Evolutionary conservation across 2,329 filamentous ascomycete genomes (phyloP), one percentile per base, ranked within the genome.

Genomic region (Endoconidiophora polonica): DNA sequence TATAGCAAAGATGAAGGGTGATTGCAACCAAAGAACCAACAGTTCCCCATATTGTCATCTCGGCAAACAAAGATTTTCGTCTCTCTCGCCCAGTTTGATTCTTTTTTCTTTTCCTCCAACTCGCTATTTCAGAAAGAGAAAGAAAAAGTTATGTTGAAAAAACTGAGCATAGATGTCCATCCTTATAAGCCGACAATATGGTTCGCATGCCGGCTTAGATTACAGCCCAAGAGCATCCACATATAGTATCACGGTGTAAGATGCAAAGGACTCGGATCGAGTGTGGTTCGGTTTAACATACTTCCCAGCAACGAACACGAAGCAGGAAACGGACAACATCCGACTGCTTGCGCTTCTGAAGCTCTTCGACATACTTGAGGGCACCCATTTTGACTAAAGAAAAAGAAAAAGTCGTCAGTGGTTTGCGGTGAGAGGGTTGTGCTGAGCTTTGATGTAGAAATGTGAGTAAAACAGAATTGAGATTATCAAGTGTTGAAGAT

Each of bases 291-390:
- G 41, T 52, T 75, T 63, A 77, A 78, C 79, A 75, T 78, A 90
- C 90, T 86, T 98, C 91, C 91, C 91, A 98, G 88, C 91, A 98
- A 76, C 91, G 88, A 69, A 94, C 87, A 72, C 87, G 90, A 73
- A 95, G 86, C 76, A 98, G 83, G 81, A 98, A 98, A 77, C 88
- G 88, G 77, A 96, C 86, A 68, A 98, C 84, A 81, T 98, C 91
- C 72, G 86, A 94, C 83, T 98, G 91, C 87, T 98, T 98, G 86
- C 94, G 95, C 87, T 98, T 96, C 74, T 95, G 87, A 77, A 98
- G 84, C 81, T 98, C 91, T 82, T 98, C 93, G 76, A 98, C 86
- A 79, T 94, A 98, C 78, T 98, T 98, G 73, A 95, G 86, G 78
- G 90, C 90, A 85, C 91, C 91, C 91, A 95, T 95, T 80, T 90